Conservation (phyloP, 2,329 filamentous ascomycete genomes). For the Passalora sequoiae region DNA sequence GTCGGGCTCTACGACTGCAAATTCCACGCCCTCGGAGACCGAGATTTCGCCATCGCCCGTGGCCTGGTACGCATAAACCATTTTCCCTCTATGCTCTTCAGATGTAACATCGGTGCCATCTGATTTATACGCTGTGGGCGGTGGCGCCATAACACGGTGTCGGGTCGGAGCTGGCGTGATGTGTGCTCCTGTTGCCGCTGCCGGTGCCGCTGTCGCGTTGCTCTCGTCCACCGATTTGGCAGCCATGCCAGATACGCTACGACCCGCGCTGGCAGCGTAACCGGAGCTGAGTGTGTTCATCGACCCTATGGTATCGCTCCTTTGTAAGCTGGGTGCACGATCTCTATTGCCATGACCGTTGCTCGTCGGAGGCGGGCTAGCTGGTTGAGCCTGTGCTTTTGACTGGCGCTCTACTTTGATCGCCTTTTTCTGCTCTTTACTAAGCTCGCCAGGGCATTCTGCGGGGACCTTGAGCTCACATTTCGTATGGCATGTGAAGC, state of each 20-base stretch:
- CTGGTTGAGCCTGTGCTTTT: slow-evolving; percentile 55
- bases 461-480: slow-evolving; percentile 98
- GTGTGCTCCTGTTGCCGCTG: slow-evolving; percentile 13
- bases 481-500: slow-evolving; percentile 97
- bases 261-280: slow-evolving; percentile 71
- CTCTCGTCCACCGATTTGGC: slow-evolving; percentile 47
- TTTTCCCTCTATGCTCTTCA: slow-evolving; percentile 68
- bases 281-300: slow-evolving; percentile 70
- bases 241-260: slow-evolving; percentile 63
- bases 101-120: slow-evolving; percentile 47
- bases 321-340: slow-evolving; percentile 60
- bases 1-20: slow-evolving; percentile 77
- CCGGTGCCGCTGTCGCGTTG: slow-evolving; percentile 14
- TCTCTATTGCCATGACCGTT: slow-evolving; percentile 31
- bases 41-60: slow-evolving; percentile 75
- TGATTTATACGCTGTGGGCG: slow-evolving; percentile 66
- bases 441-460: slow-evolving; percentile 88
- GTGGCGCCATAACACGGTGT: slow-evolving; percentile 78
- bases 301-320: slow-evolving; percentile 85
- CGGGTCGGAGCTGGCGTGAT: slow-evolving; percentile 39
- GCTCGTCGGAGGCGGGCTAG: slow-evolving; percentile 19
- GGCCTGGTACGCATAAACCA: slow-evolving; percentile 83
- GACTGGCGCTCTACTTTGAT: slow-evolving; percentile 82
- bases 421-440: slow-evolving; percentile 92
- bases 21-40: slow-evolving; percentile 71